Conservation (phyloP, 2,329 filamentous ascomycete species). For the Dactylellina sp. region DNA sequence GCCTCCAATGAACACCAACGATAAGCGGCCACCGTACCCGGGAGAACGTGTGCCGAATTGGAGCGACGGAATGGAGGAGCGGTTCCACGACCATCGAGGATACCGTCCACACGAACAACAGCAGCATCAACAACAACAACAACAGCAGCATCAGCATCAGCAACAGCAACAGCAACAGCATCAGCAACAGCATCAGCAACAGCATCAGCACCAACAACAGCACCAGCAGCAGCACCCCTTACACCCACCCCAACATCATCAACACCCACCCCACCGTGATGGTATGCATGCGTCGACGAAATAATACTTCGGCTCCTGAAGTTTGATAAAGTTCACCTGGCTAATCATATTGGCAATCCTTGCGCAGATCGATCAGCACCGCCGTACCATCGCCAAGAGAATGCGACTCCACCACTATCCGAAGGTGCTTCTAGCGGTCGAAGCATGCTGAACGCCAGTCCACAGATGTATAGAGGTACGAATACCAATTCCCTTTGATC, state of each 20-base stretch:
- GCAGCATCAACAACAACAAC: conserved; percentile 15
- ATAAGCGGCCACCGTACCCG: conserved; percentile 47
- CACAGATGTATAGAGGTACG: conserved; percentile 56
- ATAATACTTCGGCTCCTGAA: neutral
- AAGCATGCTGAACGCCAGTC: conserved; percentile 52
- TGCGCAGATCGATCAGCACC: conserved; percentile 55
- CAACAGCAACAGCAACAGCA: conserved; percentile 23
- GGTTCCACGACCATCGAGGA: conserved; percentile 41
- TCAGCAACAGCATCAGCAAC: conserved; percentile 16
- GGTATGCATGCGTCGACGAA: conserved; percentile 33
- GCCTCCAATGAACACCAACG: conserved; percentile 35
- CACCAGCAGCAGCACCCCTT: conserved; percentile 17
- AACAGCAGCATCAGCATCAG: conserved; percentile 16
- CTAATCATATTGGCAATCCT: conserved; percentile 43
- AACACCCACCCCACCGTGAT: conserved; percentile 45
- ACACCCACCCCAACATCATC: conserved; percentile 28
- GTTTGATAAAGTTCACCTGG: conserved; percentile 24
- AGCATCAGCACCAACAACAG: conserved; percentile 3
- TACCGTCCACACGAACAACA: conserved; percentile 50
- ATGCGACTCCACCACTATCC: conserved; percentile 52
- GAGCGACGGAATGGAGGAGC: conserved; percentile 49
- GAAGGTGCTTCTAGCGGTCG: conserved; percentile 45
- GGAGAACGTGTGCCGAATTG: conserved; percentile 53
- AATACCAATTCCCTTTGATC: neutral
- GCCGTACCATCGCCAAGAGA: conserved; percentile 53